phyloP scores from a whole-genome alignment of 352 stramenopile species.

The Phytophthora cajani region DNA sequence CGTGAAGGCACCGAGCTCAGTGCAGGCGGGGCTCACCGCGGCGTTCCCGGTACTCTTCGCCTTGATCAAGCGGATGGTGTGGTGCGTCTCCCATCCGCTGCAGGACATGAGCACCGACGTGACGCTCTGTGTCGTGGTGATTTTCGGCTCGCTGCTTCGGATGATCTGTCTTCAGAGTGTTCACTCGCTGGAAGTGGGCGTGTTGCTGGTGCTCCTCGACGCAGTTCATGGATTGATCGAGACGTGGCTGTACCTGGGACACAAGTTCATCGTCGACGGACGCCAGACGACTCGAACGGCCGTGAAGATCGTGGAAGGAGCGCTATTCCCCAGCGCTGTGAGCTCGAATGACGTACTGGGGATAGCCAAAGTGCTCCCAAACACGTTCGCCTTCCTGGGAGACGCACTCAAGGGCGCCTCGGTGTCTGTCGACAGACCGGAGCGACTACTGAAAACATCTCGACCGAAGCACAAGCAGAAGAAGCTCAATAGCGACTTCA shows the following conservation, averaged over 20 bases:
- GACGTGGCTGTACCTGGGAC: slow-evolving; percentile 21
- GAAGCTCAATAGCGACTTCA: neutral
- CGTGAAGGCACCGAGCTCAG: neutral
- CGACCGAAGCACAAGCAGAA: neutral
- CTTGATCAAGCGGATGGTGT: slow-evolving; percentile 27
- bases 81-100: slow-evolving; percentile 20
- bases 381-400: slow-evolving; percentile 3
- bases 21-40: slow-evolving; percentile 19
- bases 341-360: slow-evolving; percentile 8
- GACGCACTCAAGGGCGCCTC: slow-evolving; percentile 2
- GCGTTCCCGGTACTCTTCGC: slow-evolving; percentile 21
- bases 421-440: neutral
- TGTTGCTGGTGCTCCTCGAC: slow-evolving; percentile 18
- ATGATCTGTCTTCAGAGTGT: slow-evolving; percentile 34
- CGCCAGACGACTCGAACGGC: slow-evolving; percentile 17
- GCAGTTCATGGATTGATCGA: slow-evolving; percentile 16
- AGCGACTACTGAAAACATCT: neutral
- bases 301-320: slow-evolving; percentile 32
- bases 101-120: slow-evolving; percentile 36
- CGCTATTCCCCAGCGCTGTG: neutral
- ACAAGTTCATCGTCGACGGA: slow-evolving; percentile 34
- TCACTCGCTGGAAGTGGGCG: slow-evolving; percentile 5
- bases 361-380: neutral
- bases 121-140: slow-evolving; percentile 32
- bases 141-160: slow-evolving; percentile 36